Evolutionary conservation across 768 basidiomycete species (phyloP).

Genomic region (Suillus weaverae): DNA sequence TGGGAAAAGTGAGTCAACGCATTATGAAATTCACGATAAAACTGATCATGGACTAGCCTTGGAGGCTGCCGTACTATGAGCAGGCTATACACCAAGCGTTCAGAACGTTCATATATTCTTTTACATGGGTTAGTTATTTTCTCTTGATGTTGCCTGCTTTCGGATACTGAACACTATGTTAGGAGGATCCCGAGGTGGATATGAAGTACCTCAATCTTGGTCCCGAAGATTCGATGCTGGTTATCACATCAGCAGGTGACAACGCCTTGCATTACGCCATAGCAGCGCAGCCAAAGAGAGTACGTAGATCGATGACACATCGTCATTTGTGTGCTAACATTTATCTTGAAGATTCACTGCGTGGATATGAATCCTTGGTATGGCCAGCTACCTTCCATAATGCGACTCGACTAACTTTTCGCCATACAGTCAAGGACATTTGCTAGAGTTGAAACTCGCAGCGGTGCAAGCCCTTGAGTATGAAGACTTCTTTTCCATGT

Average conservation of each 20-base stretch:
- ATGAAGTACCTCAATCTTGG: slow-evolving; percentile 61
- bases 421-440: slow-evolving; percentile 60
- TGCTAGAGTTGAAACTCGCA: slow-evolving; percentile 78
- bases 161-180: slow-evolving; percentile 9
- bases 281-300: slow-evolving; percentile 55
- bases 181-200: slow-evolving; percentile 78
- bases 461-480: slow-evolving; percentile 55
- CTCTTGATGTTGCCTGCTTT: not conserved
- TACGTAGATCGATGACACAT: slow-evolving; percentile 23
- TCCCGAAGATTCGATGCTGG: slow-evolving; percentile 63
- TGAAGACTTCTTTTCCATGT: slow-evolving; percentile 64
- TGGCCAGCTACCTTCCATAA: not conserved
- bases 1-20: slow-evolving; percentile 40
- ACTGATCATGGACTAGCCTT: slow-evolving; percentile 38
- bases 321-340: slow-evolving; percentile 1
- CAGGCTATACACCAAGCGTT: slow-evolving; percentile 68
- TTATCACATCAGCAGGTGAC: slow-evolving; percentile 78
- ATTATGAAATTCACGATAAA: not conserved
- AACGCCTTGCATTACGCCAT: slow-evolving; percentile 81
- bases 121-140: slow-evolving; percentile 49
- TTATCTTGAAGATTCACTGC: slow-evolving; percentile 50
- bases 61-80: slow-evolving; percentile 73
- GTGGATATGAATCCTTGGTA: slow-evolving; percentile 74
- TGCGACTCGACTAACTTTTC: slow-evolving; percentile 2
- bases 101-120: slow-evolving; percentile 61